Conservation (phyloP, 805 yeast species). For the Hanseniaspora vineae region DNA sequence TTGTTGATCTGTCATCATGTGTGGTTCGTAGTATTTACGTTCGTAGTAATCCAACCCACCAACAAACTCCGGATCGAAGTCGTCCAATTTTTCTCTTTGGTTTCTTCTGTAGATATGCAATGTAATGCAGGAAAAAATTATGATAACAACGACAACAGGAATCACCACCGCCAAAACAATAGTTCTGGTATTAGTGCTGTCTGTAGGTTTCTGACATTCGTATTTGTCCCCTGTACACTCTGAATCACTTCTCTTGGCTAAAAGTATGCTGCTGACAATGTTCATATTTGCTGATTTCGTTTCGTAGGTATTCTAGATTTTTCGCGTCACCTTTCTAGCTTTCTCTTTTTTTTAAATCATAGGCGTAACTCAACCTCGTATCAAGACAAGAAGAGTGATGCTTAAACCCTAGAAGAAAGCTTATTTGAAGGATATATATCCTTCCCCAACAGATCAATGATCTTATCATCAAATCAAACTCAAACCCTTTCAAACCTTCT, state of each 20-base stretch:
- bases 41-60: conserved; percentile 6
- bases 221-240: conserved; percentile 2
- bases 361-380: too few species aligned
- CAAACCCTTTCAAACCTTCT: too few species aligned
- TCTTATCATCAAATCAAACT: too few species aligned
- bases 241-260: conserved; percentile 2
- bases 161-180: conserved; percentile 3
- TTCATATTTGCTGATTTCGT: too few species aligned
- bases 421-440: too few species aligned
- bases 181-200: conserved; percentile 2
- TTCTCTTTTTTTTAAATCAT: too few species aligned
- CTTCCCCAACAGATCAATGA: too few species aligned
- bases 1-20: not conserved
- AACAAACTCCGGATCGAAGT: conserved; percentile 5
- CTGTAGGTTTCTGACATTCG: conserved; percentile 6
- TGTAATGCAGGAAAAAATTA: conserved; percentile 1
- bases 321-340: too few species aligned
- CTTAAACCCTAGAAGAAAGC: too few species aligned
- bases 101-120: conserved; percentile 2
- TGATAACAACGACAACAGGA: conserved; percentile 4
- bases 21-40: conserved; percentile 2
- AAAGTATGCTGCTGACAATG: not conserved
- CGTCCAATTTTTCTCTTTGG: conserved; percentile 2
- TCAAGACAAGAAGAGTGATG: too few species aligned
- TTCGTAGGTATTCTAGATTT: too few species aligned